These are phyloP conservation scores for Neonectria ditissima DNA, from an alignment of 2,329 filamentous ascomycete species.

Conservation along the genomic window DNA sequence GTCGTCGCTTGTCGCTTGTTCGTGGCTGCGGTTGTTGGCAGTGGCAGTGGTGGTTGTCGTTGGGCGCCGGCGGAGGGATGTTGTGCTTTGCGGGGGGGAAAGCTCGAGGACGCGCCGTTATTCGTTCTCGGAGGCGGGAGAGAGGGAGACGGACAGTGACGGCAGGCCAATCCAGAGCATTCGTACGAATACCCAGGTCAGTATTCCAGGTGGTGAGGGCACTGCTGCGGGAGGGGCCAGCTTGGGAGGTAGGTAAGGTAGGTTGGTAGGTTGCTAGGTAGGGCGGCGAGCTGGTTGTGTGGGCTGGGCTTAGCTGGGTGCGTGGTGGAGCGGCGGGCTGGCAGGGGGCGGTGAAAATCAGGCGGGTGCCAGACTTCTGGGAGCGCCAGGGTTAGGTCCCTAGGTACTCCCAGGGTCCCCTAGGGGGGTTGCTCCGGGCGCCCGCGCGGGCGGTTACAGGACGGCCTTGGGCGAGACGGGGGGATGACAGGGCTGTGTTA, in stretches of 20 bases:
- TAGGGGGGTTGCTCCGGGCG: background rate
- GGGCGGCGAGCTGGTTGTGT: background rate
- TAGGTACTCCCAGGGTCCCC: background rate
- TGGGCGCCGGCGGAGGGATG: conserved; percentile 42
- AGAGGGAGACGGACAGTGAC: conserved; percentile 17
- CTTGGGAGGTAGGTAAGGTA: background rate
- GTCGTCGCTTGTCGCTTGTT: conserved; percentile 39
- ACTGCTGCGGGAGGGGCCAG: background rate
- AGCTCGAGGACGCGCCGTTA: conserved; percentile 41
- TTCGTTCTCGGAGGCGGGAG: conserved; percentile 38
- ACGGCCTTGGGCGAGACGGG: background rate
- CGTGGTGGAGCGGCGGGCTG: conserved; percentile 3
- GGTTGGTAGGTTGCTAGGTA: background rate
- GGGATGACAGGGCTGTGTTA: background rate
- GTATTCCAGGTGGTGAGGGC: background rate
- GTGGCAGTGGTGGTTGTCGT: conserved; percentile 38
- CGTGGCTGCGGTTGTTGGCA: conserved; percentile 36
- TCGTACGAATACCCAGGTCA: background rate
- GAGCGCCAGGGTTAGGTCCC: background rate
- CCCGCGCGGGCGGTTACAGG: background rate
- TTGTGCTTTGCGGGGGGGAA: conserved; percentile 46
- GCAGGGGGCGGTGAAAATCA: conserved; percentile 4
- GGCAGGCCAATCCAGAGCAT: conserved; percentile 11
- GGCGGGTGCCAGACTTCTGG: background rate
- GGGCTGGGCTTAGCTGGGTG: background rate